Percentiles rank a stretch among this genome's conserved stretches.
These are phyloP conservation scores for Alternaria novae-zelandiae DNA, from an alignment of 2,329 filamentous ascomycete genomes.

Conservation along the genomic window DNA sequence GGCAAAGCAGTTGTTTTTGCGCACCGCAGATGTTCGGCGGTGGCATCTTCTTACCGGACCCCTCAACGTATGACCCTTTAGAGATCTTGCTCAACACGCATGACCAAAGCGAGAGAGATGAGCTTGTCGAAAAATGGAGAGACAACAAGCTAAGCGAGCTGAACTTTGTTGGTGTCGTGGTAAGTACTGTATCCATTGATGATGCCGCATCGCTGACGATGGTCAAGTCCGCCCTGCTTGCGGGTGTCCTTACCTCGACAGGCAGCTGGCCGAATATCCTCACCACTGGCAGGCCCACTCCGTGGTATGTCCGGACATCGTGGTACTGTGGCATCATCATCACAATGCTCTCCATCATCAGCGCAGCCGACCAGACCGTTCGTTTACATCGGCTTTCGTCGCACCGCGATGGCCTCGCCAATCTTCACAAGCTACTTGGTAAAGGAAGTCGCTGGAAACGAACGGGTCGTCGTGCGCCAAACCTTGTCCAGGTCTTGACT, in stretches of 20 bases:
- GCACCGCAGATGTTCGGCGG: slow-evolving; percentile 35
- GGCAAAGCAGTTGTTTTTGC: slow-evolving; percentile 8
- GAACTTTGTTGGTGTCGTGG: slow-evolving; percentile 51
- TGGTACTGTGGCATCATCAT: slow-evolving; percentile 56
- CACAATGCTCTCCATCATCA: slow-evolving; percentile 57
- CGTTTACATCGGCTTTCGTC: slow-evolving; percentile 52
- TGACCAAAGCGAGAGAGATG: slow-evolving; percentile 40
- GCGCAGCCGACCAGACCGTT: slow-evolving; percentile 52
- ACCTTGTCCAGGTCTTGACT: slow-evolving; percentile 37
- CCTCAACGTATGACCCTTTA: slow-evolving; percentile 45
- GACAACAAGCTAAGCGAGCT: slow-evolving; percentile 50
- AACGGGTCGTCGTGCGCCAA: slow-evolving; percentile 26
- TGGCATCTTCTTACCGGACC: slow-evolving; percentile 41
- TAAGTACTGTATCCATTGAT: slow-evolving; percentile 20
- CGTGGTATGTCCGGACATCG: slow-evolving; percentile 50
- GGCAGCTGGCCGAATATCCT: slow-evolving; percentile 53
- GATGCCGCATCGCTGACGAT: background rate
- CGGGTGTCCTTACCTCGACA: slow-evolving; percentile 51
- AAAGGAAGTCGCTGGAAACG: slow-evolving; percentile 25
- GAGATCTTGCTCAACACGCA: slow-evolving; percentile 46
- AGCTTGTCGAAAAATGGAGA: slow-evolving; percentile 46
- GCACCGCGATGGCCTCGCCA: slow-evolving; percentile 46
- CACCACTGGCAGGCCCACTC: slow-evolving; percentile 41
- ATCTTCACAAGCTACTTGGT: slow-evolving; percentile 44
- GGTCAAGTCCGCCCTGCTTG: slow-evolving; percentile 42